These are phyloP conservation scores for Tetrastigma voinierianum DNA, from an alignment of 164 flowering plant species.

Conservation along the genomic window DNA sequence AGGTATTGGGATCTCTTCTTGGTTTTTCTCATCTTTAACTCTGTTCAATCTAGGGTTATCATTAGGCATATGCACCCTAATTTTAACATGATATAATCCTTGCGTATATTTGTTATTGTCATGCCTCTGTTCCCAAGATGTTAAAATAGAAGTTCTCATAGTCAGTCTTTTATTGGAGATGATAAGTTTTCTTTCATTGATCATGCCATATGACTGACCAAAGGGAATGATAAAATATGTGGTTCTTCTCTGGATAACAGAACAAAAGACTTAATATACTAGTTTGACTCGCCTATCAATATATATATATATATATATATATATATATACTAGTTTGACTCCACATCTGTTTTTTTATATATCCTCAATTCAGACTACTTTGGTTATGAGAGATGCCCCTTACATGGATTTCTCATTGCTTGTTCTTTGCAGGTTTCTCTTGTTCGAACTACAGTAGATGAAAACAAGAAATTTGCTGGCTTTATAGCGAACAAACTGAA, in stretches of 20 bases:
- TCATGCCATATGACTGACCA: neutral
- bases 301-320: no score
- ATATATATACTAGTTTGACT: no score
- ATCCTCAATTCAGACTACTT: constrained; percentile 5
- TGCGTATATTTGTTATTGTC: neutral
- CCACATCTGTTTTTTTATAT: neutral
- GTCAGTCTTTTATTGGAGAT: neutral
- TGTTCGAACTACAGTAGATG: constrained; percentile 83
- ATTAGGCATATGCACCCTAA: neutral
- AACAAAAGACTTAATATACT: neutral
- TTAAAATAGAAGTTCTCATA: neutral
- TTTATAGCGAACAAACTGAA: constrained; percentile 85
- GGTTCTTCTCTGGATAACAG: constrained; percentile 3
- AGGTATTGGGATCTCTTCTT: constrained; percentile 40
- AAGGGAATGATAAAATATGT: neutral
- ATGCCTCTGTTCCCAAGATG: neutral
- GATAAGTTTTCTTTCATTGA: neutral
- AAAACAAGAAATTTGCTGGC: constrained; percentile 73
- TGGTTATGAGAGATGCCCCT: neutral
- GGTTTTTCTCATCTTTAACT: neutral
- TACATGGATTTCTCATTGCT: constrained; percentile 2
- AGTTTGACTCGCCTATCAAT: no score
- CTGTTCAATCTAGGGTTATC: neutral
- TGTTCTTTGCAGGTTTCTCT: constrained; percentile 62
- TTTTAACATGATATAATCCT: neutral